Conservation (phyloP, 257 asterid species). For the Nicotiana noctiflora region DNA sequence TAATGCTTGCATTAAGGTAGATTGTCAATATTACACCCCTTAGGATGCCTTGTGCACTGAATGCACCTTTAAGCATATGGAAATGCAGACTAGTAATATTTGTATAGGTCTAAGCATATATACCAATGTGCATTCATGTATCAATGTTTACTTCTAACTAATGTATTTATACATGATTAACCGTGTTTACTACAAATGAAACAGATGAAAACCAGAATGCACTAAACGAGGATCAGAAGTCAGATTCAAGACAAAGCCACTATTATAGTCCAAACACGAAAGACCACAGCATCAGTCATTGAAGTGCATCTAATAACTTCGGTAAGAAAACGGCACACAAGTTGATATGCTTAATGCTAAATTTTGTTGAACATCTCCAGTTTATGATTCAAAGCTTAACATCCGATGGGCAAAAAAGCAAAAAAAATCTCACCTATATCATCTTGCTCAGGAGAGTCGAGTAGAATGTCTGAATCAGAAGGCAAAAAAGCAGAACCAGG, state of each 20-base stretch:
- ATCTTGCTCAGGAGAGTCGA: slow-evolving; percentile 84
- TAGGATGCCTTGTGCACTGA: too few species aligned
- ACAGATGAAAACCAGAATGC: neutral
- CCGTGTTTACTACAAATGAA: neutral
- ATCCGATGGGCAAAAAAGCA: neutral
- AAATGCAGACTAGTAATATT: neutral
- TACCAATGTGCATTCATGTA: neutral
- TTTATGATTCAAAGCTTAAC: neutral
- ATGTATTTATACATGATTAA: neutral
- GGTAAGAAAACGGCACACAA: neutral
- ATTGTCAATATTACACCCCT: too few species aligned
- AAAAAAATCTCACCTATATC: slow-evolving; percentile 55
- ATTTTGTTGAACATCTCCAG: neutral
- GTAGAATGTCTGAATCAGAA: slow-evolving; percentile 92
- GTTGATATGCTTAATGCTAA: neutral
- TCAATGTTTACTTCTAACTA: neutral
- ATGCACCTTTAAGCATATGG: neutral
- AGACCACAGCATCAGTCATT: neutral
- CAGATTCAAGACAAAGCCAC: neutral
- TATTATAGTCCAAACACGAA: neutral
- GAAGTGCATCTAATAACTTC: neutral
- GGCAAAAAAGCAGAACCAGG: slow-evolving; percentile 94
- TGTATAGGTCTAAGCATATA: neutral
- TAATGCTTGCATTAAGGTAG: too few species aligned
- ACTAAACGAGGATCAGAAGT: neutral